Evolutionary conservation across 1,284 basidiomycete genomes (phyloP).

Genomic region (Quambalaria eucalypti): DNA sequence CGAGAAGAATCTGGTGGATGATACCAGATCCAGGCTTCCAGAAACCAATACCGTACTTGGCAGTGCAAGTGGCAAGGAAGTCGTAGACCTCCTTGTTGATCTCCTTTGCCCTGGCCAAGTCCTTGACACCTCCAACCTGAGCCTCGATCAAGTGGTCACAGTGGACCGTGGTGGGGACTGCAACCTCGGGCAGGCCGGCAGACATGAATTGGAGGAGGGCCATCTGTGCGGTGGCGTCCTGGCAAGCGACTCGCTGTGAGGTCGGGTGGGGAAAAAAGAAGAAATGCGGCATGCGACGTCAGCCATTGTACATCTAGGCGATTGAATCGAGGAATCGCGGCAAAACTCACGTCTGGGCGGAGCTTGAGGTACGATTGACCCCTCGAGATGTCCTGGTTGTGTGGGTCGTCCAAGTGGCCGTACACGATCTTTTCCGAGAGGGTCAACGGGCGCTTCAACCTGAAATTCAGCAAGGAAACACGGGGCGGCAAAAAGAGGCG

Average conservation of each 20-base stretch:
- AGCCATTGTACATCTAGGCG: too few species aligned
- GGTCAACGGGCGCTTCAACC: constrained; percentile 44
- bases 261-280: background rate
- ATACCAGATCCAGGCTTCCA: constrained; percentile 98
- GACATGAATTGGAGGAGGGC: constrained; percentile 99
- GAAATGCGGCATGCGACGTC: background rate
- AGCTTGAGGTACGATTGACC: constrained; percentile 46
- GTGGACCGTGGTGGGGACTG: constrained; percentile 83
- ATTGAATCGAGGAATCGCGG: too few species aligned
- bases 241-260: constrained; percentile 87
- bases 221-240: constrained; percentile 99
- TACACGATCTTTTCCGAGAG: constrained; percentile 47
- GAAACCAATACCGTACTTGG: constrained; percentile 98
- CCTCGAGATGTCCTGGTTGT: constrained; percentile 43
- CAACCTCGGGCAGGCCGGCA: constrained; percentile 72
- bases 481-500: background rate
- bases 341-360: constrained; percentile 40
- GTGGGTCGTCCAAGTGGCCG: constrained; percentile 46
- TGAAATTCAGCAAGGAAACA: constrained; percentile 12
- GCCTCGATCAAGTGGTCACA: constrained; percentile 99
- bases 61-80: constrained; percentile 93
- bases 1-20: constrained; percentile 61
- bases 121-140: constrained; percentile 82
- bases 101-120: constrained; percentile 81
- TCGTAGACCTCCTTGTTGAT: constrained; percentile 99